These are phyloP conservation scores for Sindora glabra DNA, from an alignment of 306 rosid species.

Conservation along the genomic window DNA sequence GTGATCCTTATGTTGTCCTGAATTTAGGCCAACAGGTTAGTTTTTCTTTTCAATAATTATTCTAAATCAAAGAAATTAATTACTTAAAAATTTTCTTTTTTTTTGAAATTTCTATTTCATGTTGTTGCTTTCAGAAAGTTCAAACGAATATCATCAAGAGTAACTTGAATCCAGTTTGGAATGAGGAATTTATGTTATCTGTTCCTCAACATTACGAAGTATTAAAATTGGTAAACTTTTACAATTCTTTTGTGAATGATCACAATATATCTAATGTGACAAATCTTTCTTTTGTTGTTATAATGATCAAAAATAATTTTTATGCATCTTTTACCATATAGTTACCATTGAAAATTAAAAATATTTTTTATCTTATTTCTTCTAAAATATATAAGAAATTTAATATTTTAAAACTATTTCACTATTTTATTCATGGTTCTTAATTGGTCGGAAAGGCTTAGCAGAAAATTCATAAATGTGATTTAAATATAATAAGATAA, in stretches of 20 bases:
- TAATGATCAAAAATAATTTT: not conserved
- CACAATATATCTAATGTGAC: no score
- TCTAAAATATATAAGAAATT: not conserved
- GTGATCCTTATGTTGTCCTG: conserved; percentile 93
- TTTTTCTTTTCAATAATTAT: conserved; percentile 14
- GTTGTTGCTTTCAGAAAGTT: conserved; percentile 41
- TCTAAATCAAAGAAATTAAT: not conserved
- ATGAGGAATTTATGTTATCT: conserved; percentile 93
- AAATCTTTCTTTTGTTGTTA: not conserved
- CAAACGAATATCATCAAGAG: conserved; percentile 58
- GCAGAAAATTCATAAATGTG: no score
- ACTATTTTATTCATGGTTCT: no score
- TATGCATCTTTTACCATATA: not conserved
- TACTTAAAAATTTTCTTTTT: conserved; percentile 18
- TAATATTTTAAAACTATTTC: no score
- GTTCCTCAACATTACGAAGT: conserved; percentile 76
- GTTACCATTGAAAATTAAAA: not conserved
- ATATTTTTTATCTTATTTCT: not conserved
- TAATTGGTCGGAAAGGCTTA: no score
- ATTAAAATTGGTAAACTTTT: conserved; percentile 77
- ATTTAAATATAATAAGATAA: no score
- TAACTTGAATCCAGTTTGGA: conserved; percentile 98
- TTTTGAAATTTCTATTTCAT: no score
- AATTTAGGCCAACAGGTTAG: conserved; percentile 83
- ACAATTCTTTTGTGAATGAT: no score